Base-by-base conservation (phyloP, 495 filamentous ascomycete species). In the Aspergillus homomorphus region DNA sequence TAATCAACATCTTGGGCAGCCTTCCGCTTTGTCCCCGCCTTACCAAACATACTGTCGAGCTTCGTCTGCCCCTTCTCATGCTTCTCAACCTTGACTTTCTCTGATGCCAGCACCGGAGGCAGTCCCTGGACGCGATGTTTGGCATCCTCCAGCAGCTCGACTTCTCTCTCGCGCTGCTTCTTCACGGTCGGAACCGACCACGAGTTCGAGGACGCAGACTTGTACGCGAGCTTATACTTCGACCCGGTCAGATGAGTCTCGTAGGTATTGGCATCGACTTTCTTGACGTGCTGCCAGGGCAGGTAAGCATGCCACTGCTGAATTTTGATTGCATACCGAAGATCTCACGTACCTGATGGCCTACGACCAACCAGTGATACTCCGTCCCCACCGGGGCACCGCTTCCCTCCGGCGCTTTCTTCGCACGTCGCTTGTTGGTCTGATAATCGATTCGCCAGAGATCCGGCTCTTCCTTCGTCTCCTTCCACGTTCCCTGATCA, bases 211-310 rank as follows among this genome's bases (percentile, higher is more conserved):
- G 63, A 55, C 6, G 61, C 63, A 10, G 64, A 62, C 44, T 70
- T 74, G 45, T 74, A 68, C 23, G 69, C 71, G 50, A 74, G 53
- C 50, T 71, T 76, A 54, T 71, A 73, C 49, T 76, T 76, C 20
- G 73, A 71, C 0, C 71, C 71, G 14, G 62, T 65, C 3, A 76
- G 57, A 52, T 67, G 64, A 1, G 71, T 71, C 56, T 74, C 69
- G 54, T 76, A 74, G 1, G 69, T 71, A 50, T 74, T 76, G 16
- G 67, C 68, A 45, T 74, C 73, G 33, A 68, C 30, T 44, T 74
- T 74, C 45, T 63, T 62, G 33, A 76, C 73, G 59, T 69, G 60
- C 73, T 74, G 48, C 33, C 6, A 19, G 14, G 24, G 41, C 20
- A 21, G 12, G 57, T 10, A 58, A 54, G 41, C 20, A 21, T 22